phyloP scores from a whole-genome alignment of 164 flowering plant genomes.

The Pachysandra terminalis region DNA sequence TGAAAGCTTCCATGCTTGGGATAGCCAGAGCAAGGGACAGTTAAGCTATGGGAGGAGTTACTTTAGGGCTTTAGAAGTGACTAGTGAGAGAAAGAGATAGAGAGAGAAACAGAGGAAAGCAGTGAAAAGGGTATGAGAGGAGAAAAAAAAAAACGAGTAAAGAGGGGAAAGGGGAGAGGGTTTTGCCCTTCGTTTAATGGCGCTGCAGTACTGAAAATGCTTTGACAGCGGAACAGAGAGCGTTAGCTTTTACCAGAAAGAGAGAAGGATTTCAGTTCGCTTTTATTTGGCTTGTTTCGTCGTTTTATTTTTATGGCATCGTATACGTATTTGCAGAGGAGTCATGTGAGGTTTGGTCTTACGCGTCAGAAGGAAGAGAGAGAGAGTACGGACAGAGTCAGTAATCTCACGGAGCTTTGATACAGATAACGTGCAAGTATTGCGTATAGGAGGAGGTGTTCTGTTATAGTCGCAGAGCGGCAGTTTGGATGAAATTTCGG shows the following conservation, averaged over 20 bases:
- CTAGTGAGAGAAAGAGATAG: too few relatives aligned
- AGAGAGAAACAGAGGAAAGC: too few relatives aligned
- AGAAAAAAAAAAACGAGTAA: too few relatives aligned
- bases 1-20: constrained; percentile 95
- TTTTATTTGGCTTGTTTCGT: too few relatives aligned
- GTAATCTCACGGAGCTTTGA: not conserved
- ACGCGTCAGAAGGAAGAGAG: constrained; percentile 6
- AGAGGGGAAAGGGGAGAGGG: not conserved
- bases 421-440: too few relatives aligned
- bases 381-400: not conserved
- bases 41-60: too few relatives aligned
- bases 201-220: constrained; percentile 15
- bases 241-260: constrained; percentile 10
- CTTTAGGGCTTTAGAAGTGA: too few relatives aligned
- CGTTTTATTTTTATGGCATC: constrained; percentile 9
- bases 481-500: too few relatives aligned
- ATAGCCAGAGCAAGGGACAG: constrained; percentile 60
- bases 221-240: constrained; percentile 17
- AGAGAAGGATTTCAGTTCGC: too few relatives aligned
- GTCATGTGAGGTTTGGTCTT: constrained; percentile 31
- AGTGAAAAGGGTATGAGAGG: too few relatives aligned
- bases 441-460: too few relatives aligned
- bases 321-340: constrained; percentile 18
- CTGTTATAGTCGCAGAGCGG: too few relatives aligned
- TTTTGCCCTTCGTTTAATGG: not conserved